These are phyloP conservation scores for Saccharomycopsis babjevae DNA, from an alignment of 805 yeast genomes.

Conservation along the genomic window DNA sequence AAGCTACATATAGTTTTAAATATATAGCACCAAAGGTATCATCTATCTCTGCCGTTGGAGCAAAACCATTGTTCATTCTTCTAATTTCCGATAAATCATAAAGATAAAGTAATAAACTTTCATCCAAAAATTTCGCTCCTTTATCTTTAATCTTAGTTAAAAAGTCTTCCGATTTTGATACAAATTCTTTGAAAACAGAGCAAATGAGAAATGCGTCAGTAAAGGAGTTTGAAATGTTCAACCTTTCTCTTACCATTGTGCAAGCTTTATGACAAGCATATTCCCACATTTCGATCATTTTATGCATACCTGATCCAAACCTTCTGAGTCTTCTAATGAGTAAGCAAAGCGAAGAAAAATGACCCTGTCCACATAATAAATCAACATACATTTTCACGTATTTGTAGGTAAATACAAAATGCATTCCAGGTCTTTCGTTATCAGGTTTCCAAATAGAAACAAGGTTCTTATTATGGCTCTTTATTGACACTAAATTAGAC, in stretches of 20 bases:
- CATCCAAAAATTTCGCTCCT: slow-evolving; percentile 29
- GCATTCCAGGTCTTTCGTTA: slow-evolving; percentile 84
- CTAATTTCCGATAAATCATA: slow-evolving; percentile 49
- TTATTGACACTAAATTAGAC: slow-evolving; percentile 49
- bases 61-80: slow-evolving; percentile 70
- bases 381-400: slow-evolving; percentile 58
- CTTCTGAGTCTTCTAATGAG: slow-evolving; percentile 70
- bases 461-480: slow-evolving; percentile 57
- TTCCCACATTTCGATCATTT: slow-evolving; percentile 59
- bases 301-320: slow-evolving; percentile 66
- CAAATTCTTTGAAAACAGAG: slow-evolving; percentile 35
- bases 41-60: slow-evolving; percentile 66
- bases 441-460: slow-evolving; percentile 93
- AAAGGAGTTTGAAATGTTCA: slow-evolving; percentile 34
- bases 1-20: slow-evolving; percentile 34
- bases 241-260: slow-evolving; percentile 36
- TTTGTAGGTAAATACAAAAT: slow-evolving; percentile 64
- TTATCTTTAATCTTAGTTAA: slow-evolving; percentile 19
- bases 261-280: slow-evolving; percentile 42
- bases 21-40: slow-evolving; percentile 59
- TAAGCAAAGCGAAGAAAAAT: slow-evolving; percentile 46
- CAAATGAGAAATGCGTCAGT: slow-evolving; percentile 44
- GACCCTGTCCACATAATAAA: slow-evolving; percentile 41
- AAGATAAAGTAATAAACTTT: slow-evolving; percentile 34
- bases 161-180: slow-evolving; percentile 29